Percentiles rank a stretch among this genome's conserved stretches.
These are phyloP conservation scores for Porogramme epimiltina DNA, from an alignment of 1,284 basidiomycete species.

Conservation along the genomic window DNA sequence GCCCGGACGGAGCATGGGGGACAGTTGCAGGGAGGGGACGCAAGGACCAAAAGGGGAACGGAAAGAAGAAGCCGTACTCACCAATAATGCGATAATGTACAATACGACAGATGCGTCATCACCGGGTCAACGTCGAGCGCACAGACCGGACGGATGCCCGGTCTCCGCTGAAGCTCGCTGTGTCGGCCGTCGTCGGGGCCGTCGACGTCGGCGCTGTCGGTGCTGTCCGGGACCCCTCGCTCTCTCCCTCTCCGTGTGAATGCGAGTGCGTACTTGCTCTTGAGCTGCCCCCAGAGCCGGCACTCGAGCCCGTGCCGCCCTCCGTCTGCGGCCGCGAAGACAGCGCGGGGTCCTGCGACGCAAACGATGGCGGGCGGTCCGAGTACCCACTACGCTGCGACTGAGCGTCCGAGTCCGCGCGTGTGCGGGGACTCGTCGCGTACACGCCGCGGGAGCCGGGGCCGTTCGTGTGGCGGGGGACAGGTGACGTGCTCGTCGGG, in stretches of 20 bases:
- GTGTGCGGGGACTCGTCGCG: conserved; percentile 15
- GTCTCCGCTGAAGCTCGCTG: conserved; percentile 12
- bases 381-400: conserved; percentile 18
- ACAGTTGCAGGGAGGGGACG: too few relatives aligned
- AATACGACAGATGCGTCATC: conserved; percentile 14
- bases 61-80: conserved; percentile 9
- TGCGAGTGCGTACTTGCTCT: not conserved
- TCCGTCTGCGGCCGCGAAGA: conserved; percentile 19
- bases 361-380: conserved; percentile 25
- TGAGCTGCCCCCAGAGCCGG: not conserved
- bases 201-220: not conserved
- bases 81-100: conserved; percentile 20
- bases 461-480: conserved; percentile 19
- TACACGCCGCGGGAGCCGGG: conserved; percentile 21
- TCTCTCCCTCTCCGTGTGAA: not conserved
- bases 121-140: conserved; percentile 16
- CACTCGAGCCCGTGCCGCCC: not conserved
- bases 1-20: too few relatives aligned
- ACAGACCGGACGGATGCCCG: conserved; percentile 18
- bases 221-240: not conserved
- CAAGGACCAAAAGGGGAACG: too few relatives aligned
- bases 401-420: conserved; percentile 18
- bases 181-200: not conserved
- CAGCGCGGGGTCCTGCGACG: conserved; percentile 23
- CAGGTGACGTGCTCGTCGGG: conserved; percentile 19